Evolutionary conservation across 116 monocot species (phyloP), one percentile per base, ranked within the genome.

Genomic region (Dioscorea cayenensis): DNA sequence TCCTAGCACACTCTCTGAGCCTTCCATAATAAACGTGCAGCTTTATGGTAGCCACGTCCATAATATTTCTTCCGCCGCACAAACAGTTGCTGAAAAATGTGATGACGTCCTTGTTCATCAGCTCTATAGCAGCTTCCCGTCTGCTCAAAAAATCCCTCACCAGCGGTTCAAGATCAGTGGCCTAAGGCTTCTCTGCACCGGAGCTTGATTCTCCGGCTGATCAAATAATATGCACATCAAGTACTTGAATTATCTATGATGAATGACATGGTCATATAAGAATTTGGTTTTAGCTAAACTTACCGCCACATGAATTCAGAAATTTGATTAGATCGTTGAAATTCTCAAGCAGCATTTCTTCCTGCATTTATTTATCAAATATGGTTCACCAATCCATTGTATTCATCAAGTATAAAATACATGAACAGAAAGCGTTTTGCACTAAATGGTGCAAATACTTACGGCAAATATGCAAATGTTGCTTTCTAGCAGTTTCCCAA

Each of bases 11-110:
- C n/a, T n/a, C n/a, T n/a, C n/a, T n/a, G n/a, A n/a, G n/a, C n/a
- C n/a, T n/a, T n/a, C n/a, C n/a, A n/a, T n/a, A n/a, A n/a, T n/a
- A n/a, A n/a, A n/a, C n/a, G n/a, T n/a, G n/a, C n/a, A n/a, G n/a
- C n/a, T n/a, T n/a, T n/a, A n/a, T n/a, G n/a, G n/a, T n/a, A n/a
- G n/a, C n/a, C n/a, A n/a, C n/a, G n/a, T n/a, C n/a, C n/a, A n/a
- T n/a, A n/a, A n/a, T n/a, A n/a, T n/a, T n/a, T n/a, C n/a, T n/a
- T n/a, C n/a, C n/a, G n/a, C 97, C 97, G 64, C 94, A 91, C 20
- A 99, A 69, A 71, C 91, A 93, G 72, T 99, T 99, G 82, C 94
- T 99, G 81, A 99, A 99, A 36, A 94, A 99, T 48, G 97, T 99
- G 50, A 99, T 99, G 19, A 99, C 90, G 71, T 99, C 90, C 68